Base-by-base conservation (phyloP, 208 protist species). In the Leishmania martiniquensis region DNA sequence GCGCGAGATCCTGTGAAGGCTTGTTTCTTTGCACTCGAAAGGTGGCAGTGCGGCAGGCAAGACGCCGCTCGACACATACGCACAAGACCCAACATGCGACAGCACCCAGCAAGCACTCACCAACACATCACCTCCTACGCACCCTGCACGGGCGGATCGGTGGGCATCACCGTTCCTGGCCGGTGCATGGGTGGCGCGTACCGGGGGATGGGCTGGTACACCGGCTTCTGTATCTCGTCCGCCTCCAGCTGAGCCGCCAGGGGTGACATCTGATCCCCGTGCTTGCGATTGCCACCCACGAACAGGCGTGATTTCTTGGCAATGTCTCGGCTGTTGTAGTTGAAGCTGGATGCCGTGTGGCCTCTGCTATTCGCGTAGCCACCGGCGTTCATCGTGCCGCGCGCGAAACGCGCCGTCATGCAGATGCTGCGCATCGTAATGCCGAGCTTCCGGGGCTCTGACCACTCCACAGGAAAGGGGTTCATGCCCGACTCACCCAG, bases 381-480 rank as follows among this genome's bases (percentile, higher is more conserved):
- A 29, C 93, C 93, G 22, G 62, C 93, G 67, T 89, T 94, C 86
- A 97, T 95, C 22, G 89, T 78, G 42, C 91, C 93, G 15, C 84
- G 89, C 7, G 86, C 80, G 79, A 97, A 97, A 37, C 90, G 87
- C 5, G 86, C 91, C 49, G 93, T 89, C 55, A 97, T 86, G 73
- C 89, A 94, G 32, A 97, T 83, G 62, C 88, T 91, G n/a, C 86
- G 90, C 91, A 97, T 96, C 7, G 87, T 87, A 34, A 97, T 89
- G 20, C 93, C 91, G 45, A 97, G 84, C 78, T 96, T 96, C 10
- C 92, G 86, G 13, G 91, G 92, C 81, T 97, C 91, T 20, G 91
- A 91, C 92, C 93, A 97, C 55, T 91, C 87, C n/a, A 97, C 91
- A 0, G 93, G 91, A 78, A 97, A 96, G 29, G 93, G 93, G 83